Conservation (phyloP, 352 stramenopile species). For the Globisporangium lucens region DNA sequence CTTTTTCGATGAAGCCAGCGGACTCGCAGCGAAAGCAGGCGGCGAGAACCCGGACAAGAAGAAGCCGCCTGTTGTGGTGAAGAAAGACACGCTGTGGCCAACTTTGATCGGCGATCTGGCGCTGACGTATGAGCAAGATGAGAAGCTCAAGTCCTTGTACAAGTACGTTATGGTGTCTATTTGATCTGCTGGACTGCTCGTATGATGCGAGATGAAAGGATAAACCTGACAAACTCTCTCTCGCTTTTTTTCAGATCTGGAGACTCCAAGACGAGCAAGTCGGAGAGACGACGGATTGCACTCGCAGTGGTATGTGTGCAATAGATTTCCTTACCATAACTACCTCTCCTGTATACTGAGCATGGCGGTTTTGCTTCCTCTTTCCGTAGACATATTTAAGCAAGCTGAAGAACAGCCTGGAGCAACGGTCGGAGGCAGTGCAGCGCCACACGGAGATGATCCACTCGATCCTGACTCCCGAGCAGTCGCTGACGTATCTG, state of each 20-base stretch:
- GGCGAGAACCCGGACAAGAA: constrained; percentile 63
- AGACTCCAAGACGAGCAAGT: constrained; percentile 82
- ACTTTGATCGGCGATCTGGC: constrained; percentile 73
- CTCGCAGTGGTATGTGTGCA: constrained; percentile 66
- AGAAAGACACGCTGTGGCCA: constrained; percentile 84
- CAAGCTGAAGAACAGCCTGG: constrained; percentile 82
- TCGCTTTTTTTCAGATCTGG: constrained; percentile 35
- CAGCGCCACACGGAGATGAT: constrained; percentile 79
- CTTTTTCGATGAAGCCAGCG: constrained; percentile 77
- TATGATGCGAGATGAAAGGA: neutral
- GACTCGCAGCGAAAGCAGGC: constrained; percentile 37
- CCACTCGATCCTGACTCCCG: constrained; percentile 81
- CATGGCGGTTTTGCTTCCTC: neutral
- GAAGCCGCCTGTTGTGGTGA: constrained; percentile 56
- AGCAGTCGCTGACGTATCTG: constrained; percentile 82
- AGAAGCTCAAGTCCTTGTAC: constrained; percentile 87
- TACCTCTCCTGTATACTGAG: neutral
- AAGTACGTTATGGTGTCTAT: constrained; percentile 43
- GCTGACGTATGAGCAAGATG: constrained; percentile 87
- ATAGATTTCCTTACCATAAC: neutral
- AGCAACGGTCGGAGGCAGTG: constrained; percentile 74
- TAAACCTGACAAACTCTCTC: neutral
- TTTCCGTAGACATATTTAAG: constrained; percentile 80
- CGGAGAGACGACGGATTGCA: constrained; percentile 72
- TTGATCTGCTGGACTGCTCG: neutral